Evolutionary conservation across 495 filamentous ascomycete species (phyloP).

Genomic region (Xylaria scruposa): DNA sequence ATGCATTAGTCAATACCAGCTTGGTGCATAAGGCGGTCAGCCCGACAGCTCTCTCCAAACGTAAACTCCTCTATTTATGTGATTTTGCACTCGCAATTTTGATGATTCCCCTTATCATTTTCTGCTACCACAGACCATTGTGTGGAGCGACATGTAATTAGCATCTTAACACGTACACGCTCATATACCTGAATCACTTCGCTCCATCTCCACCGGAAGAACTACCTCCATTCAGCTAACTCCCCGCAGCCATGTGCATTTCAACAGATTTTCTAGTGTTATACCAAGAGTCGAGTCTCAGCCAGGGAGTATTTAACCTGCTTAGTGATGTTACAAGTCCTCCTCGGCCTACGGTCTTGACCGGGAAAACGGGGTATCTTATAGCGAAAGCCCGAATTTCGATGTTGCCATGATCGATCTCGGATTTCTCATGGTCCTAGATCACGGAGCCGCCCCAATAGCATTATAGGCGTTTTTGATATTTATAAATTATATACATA

Average conservation of each 20-base stretch:
- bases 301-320: not conserved
- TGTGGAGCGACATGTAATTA: not conserved
- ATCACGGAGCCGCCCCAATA: not conserved
- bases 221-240: constrained; percentile 11
- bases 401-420: not conserved
- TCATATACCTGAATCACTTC: not conserved
- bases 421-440: not conserved
- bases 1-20: not conserved
- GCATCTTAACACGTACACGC: not conserved
- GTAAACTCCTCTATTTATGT: not conserved
- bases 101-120: not conserved
- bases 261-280: not conserved
- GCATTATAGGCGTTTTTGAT: not conserved
- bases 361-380: constrained; percentile 11
- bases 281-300: constrained; percentile 8
- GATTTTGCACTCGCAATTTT: not conserved
- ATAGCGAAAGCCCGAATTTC: constrained; percentile 4
- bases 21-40: not conserved
- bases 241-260: not conserved
- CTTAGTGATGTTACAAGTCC: not conserved
- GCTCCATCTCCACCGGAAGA: not conserved
- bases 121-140: not conserved
- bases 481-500: not conserved
- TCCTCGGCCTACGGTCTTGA: not conserved
- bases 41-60: not conserved